These are phyloP conservation scores for Acanthamoeba royreba DNA, from an alignment of 208 protist genomes.

Conservation along the genomic window DNA sequence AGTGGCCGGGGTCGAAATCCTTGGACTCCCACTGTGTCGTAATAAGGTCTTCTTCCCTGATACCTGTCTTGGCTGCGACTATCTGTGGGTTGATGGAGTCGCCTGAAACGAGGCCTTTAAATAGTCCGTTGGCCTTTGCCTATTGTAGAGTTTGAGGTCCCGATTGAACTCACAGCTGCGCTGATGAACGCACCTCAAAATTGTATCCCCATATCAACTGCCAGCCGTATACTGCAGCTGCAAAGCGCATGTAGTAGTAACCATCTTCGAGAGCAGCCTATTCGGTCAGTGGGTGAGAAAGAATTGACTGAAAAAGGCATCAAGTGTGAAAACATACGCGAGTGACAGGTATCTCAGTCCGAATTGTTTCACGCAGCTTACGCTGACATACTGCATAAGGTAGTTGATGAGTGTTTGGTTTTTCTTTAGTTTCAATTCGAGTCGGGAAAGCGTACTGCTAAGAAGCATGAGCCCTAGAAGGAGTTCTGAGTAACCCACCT, in stretches of 20 bases:
- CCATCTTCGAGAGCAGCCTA: constrained; percentile 16
- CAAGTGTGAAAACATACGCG: too few species aligned
- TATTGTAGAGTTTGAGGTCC: too few species aligned
- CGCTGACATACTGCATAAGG: neutral
- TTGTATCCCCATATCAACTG: constrained; percentile 37
- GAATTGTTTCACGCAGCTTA: neutral
- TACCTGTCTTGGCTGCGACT: constrained; percentile 33
- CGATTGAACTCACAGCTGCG: too few species aligned
- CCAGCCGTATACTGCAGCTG: constrained; percentile 17
- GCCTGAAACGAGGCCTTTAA: neutral
- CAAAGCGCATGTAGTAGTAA: constrained; percentile 42
- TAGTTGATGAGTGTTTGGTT: too few species aligned
- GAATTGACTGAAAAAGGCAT: too few species aligned
- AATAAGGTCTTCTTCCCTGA: neutral
- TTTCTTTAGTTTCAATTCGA: too few species aligned
- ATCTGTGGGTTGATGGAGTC: constrained; percentile 27
- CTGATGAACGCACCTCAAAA: constrained; percentile 5
- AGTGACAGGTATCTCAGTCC: neutral
- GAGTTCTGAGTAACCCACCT: neutral
- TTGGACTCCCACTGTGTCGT: constrained; percentile 20
- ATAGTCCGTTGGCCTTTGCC: constrained; percentile 9
- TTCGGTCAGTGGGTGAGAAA: too few species aligned
- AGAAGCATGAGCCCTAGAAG: constrained; percentile 24
- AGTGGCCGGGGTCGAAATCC: constrained; percentile 28
- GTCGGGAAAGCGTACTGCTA: neutral